Conservation (phyloP, 177 flowering plant genomes). For the Vitis hybrid region DNA sequence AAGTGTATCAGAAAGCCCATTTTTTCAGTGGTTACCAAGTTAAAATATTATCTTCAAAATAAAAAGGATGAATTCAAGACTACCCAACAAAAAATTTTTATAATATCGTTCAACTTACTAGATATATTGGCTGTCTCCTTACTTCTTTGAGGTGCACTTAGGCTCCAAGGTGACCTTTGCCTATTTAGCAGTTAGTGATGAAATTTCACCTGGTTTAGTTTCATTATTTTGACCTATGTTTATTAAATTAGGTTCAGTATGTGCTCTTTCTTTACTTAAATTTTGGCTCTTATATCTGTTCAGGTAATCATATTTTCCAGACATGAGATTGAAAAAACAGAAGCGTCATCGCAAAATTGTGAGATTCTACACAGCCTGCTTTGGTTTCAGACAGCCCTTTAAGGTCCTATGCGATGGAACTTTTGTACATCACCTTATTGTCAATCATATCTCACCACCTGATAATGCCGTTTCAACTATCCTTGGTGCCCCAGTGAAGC, state of each 20-base stretch:
- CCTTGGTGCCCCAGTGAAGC: conserved; percentile 61
- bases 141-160: too few relatives aligned
- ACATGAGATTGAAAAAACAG: conserved; percentile 65
- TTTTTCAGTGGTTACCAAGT: too few relatives aligned
- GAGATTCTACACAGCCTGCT: conserved; percentile 66
- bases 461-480: conserved; percentile 46
- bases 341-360: conserved; percentile 65
- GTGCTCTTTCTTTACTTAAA: neutral
- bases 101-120: too few relatives aligned
- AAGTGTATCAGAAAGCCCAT: too few relatives aligned
- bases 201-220: neutral
- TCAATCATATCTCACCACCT: conserved; percentile 40
- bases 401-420: conserved; percentile 88
- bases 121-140: too few relatives aligned
- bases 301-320: neutral
- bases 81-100: too few relatives aligned
- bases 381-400: conserved; percentile 75
- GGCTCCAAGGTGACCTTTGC: neutral
- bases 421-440: conserved; percentile 61
- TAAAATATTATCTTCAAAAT: too few relatives aligned
- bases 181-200: neutral
- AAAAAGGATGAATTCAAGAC: too few relatives aligned
- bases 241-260: neutral
- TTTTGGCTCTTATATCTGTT: neutral
- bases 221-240: neutral